phyloP scores from a whole-genome alignment of 2,329 filamentous ascomycete species.

The Clarireedia monteithiana region DNA sequence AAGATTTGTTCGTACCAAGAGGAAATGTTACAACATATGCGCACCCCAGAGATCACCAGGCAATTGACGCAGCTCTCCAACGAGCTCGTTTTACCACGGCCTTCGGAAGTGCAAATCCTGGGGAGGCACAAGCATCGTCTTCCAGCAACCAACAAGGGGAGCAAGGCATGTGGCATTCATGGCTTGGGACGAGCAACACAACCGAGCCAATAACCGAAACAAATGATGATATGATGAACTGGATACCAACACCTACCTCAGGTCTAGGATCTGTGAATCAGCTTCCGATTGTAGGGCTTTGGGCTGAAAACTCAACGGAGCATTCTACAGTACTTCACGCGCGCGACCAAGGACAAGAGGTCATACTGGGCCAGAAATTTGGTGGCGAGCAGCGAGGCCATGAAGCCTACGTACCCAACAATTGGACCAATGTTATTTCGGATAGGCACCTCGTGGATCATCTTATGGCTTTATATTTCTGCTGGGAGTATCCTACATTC shows the following conservation, averaged over 20 bases:
- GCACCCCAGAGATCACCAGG: constrained; percentile 32
- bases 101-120: constrained; percentile 39
- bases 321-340: constrained; percentile 24
- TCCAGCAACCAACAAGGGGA: constrained; percentile 5
- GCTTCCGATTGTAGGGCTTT: constrained; percentile 39
- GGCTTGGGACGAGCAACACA: not conserved
- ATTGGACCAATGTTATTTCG: constrained; percentile 58
- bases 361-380: constrained; percentile 50
- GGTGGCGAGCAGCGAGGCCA: constrained; percentile 49
- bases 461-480: constrained; percentile 59
- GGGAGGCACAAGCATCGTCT: constrained; percentile 28
- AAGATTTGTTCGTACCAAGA: constrained; percentile 15
- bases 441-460: constrained; percentile 54
- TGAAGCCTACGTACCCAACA: constrained; percentile 16
- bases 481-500: constrained; percentile 69
- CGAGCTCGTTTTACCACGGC: constrained; percentile 37
- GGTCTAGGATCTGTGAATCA: constrained; percentile 32
- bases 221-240: constrained; percentile 26
- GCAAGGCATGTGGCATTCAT: not conserved
- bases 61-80: constrained; percentile 18
- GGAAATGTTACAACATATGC: constrained; percentile 22
- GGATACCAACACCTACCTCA: constrained; percentile 14
- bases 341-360: constrained; percentile 40
- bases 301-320: constrained; percentile 11
- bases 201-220: not conserved